Evolutionary conservation across 306 rosid species (phyloP).

Genomic region (Medicago ruthenica): DNA sequence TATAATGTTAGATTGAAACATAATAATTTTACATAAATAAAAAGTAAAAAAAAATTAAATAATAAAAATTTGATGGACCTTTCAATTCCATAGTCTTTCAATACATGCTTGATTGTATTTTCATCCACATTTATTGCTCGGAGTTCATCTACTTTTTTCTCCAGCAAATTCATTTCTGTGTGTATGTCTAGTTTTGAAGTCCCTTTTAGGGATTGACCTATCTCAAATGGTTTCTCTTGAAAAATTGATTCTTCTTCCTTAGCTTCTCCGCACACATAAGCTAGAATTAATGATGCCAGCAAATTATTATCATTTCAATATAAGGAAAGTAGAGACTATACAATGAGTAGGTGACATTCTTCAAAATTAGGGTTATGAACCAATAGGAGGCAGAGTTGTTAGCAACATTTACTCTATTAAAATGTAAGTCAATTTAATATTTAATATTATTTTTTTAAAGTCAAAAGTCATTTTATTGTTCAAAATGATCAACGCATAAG

Average conservation of each 20-base stretch:
- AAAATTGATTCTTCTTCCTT: not conserved
- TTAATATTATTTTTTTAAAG: too few relatives aligned
- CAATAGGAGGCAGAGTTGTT: too few relatives aligned
- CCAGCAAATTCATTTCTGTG: slow-evolving; percentile 13
- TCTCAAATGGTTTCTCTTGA: slow-evolving; percentile 41
- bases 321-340: too few relatives aligned
- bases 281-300: slow-evolving; percentile 24
- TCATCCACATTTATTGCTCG: slow-evolving; percentile 7
- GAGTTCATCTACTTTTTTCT: slow-evolving; percentile 29
- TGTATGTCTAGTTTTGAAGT: slow-evolving; percentile 36
- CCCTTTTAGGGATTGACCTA: slow-evolving; percentile 37
- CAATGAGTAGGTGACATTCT: too few relatives aligned
- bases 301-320: not conserved
- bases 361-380: too few relatives aligned
- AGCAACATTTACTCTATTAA: too few relatives aligned
- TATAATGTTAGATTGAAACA: not conserved
- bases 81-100: slow-evolving; percentile 37
- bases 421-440: too few relatives aligned
- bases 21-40: not conserved
- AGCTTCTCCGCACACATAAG: slow-evolving; percentile 53
- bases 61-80: slow-evolving; percentile 24
- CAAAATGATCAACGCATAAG: too few relatives aligned
- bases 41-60: not conserved
- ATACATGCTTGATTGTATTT: not conserved
- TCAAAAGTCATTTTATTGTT: too few relatives aligned